phyloP scores from a whole-genome alignment of 129 eudicot genomes.

The Centella asiatica region DNA sequence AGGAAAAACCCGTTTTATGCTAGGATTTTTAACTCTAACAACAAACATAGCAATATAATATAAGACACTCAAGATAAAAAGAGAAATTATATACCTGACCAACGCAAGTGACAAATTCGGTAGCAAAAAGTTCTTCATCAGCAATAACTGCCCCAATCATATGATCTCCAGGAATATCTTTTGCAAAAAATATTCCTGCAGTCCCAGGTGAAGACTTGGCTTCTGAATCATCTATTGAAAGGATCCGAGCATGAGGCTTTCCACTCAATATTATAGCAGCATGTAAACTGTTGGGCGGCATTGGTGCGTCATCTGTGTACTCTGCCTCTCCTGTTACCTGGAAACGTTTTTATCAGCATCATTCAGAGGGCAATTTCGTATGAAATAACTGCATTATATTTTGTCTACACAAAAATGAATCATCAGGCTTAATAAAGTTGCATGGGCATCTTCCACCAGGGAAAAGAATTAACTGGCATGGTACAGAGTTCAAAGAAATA shows the following conservation, averaged over 20 bases:
- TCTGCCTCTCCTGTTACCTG: conserved; percentile 98
- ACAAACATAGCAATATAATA: too few species aligned
- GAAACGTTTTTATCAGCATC: neutral
- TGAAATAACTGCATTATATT: neutral
- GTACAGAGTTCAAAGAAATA: too few species aligned
- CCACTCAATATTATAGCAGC: conserved; percentile 76
- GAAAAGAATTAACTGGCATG: too few species aligned
- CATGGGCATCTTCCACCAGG: too few species aligned
- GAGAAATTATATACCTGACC: conserved; percentile 63
- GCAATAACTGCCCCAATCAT: conserved; percentile 52
- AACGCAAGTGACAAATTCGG: conserved; percentile 86
- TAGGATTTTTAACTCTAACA: too few species aligned
- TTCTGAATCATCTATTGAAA: conserved; percentile 66
- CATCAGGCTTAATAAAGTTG: too few species aligned
- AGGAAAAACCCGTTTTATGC: too few species aligned
- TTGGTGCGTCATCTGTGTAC: conserved; percentile 84
- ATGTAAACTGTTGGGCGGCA: conserved; percentile 82
- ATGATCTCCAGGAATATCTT: conserved; percentile 71
- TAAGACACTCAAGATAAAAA: too few species aligned
- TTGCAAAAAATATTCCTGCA: conserved; percentile 76
- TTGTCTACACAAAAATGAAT: too few species aligned
- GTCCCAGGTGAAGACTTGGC: conserved; percentile 82
- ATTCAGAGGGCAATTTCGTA: neutral
- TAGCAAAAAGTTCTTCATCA: conserved; percentile 90
- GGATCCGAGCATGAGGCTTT: conserved; percentile 91